phyloP scores from a whole-genome alignment of 257 asterid genomes.

The Solanum tarijense region DNA sequence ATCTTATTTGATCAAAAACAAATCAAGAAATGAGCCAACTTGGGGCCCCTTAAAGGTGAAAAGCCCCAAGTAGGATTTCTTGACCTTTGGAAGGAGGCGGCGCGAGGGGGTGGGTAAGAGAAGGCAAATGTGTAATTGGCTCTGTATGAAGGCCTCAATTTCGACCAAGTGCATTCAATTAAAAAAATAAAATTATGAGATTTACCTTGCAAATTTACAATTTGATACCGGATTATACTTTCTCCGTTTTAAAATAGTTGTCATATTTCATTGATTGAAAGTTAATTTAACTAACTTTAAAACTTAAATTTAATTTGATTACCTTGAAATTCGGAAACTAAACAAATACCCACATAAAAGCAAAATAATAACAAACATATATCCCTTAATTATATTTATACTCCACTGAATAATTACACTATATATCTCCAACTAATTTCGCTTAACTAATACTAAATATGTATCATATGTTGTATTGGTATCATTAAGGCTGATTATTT shows the following conservation, averaged over 20 bases:
- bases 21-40: not conserved
- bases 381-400: too few species aligned
- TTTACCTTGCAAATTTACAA: not conserved
- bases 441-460: too few species aligned
- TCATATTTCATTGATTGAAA: too few species aligned
- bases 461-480: too few species aligned
- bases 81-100: not conserved
- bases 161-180: not conserved
- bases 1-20: not conserved
- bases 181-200: not conserved
- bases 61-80: not conserved
- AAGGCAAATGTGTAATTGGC: not conserved
- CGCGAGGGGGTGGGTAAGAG: not conserved
- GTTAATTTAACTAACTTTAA: too few species aligned
- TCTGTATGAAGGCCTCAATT: not conserved
- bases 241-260: rapidly evolving
- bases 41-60: not conserved
- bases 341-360: too few species aligned
- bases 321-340: too few species aligned
- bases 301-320: too few species aligned
- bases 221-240: not conserved
- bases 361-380: too few species aligned
- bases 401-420: too few species aligned
- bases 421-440: too few species aligned
- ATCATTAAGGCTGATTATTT: too few species aligned